Evolutionary conservation across 2,329 filamentous ascomycete species (phyloP).

Genomic region (Aspergillus sp.): DNA sequence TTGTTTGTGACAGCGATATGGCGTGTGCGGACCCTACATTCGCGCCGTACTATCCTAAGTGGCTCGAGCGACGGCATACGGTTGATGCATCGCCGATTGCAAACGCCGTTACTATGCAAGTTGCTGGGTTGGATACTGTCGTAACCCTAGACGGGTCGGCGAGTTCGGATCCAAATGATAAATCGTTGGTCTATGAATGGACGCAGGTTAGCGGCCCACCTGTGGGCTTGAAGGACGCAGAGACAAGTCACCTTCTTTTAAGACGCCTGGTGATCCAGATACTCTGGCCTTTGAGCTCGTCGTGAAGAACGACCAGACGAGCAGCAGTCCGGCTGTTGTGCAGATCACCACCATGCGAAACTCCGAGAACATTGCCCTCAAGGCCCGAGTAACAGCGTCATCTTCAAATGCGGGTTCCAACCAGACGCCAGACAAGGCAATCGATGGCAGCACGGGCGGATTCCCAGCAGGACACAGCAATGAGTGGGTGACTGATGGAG

Average conservation of each 20-base stretch:
- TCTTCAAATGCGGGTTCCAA: background rate
- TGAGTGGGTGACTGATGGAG: conserved; percentile 9
- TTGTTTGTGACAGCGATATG: conserved; percentile 1
- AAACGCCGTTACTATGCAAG: background rate
- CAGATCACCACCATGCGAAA: background rate
- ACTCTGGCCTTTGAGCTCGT: conserved; percentile 4
- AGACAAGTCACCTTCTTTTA: background rate
- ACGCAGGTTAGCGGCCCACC: background rate
- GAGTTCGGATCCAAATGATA: background rate
- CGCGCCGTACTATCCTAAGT: background rate
- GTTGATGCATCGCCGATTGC: background rate
- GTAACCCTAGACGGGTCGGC: conserved; percentile 7
- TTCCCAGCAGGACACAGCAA: conserved; percentile 1
- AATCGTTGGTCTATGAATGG: background rate
- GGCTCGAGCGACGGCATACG: conserved; percentile 7
- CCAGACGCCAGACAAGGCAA: conserved; percentile 4
- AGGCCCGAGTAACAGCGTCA: conserved; percentile 3
- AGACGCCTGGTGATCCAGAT: background rate
- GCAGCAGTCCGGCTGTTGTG: conserved; percentile 3
- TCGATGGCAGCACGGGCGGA: background rate
- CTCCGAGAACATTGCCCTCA: conserved; percentile 5
- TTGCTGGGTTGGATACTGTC: background rate
- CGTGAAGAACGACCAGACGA: background rate
- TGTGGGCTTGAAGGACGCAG: background rate
- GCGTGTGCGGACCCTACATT: background rate